Evolutionary conservation across 768 basidiomycete species (phyloP).

Genomic region (Lactifluus echinatus): DNA sequence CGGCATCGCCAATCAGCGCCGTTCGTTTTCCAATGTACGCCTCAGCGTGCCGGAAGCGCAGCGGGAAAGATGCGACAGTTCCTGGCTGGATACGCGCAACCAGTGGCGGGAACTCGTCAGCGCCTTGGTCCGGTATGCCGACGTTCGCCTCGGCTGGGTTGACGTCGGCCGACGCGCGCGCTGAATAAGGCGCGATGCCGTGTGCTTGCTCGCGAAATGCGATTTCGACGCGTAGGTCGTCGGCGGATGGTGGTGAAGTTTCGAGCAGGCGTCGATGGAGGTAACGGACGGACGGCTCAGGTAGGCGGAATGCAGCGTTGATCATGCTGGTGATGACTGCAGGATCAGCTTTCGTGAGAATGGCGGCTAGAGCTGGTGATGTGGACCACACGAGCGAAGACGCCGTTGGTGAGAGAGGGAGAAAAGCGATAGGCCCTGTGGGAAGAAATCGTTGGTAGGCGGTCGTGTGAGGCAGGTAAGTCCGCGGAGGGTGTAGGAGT

Average conservation of each 20-base stretch:
- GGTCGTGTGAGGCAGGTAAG: constrained; percentile 55
- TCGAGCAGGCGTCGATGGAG: constrained; percentile 56
- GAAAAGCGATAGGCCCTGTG: constrained; percentile 91
- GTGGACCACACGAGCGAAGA: constrained; percentile 97
- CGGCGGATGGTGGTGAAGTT: constrained; percentile 38
- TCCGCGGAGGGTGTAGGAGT: constrained; percentile 61
- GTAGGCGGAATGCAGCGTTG: constrained; percentile 86
- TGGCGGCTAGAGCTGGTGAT: constrained; percentile 61
- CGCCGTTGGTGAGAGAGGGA: constrained; percentile 69
- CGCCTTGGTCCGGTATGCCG: constrained; percentile 54
- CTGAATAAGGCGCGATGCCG: constrained; percentile 51
- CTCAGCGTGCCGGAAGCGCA: constrained; percentile 81
- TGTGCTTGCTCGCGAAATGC: constrained; percentile 68
- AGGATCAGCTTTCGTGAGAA: constrained; percentile 57
- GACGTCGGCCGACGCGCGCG: constrained; percentile 45
- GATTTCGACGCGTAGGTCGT: constrained; percentile 53
- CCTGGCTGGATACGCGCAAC: constrained; percentile 62
- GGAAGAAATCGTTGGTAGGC: constrained; percentile 94
- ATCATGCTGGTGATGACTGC: constrained; percentile 63
- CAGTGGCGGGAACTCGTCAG: constrained; percentile 63
- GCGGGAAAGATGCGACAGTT: constrained; percentile 82
- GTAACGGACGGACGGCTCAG: constrained; percentile 62
- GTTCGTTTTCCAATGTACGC: constrained; percentile 82
- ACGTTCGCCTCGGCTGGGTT: constrained; percentile 18
- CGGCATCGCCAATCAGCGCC: constrained; percentile 91